Evolutionary conservation across 441 rosid species (phyloP).

Genomic region (Omphalea diandra): DNA sequence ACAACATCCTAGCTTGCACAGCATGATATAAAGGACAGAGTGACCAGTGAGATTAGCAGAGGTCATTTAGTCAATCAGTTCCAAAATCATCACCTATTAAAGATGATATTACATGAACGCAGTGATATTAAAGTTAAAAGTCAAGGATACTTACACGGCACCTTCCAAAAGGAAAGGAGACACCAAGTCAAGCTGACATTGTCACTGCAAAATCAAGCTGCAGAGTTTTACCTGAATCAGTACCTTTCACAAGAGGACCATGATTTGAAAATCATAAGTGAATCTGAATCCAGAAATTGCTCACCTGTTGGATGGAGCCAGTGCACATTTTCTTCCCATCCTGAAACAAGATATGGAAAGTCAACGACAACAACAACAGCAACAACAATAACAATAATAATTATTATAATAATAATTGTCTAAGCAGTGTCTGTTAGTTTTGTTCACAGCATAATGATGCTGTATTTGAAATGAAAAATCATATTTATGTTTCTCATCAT

Average conservation of each 20-base stretch:
- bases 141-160: constrained; percentile 75
- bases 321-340: constrained; percentile 51
- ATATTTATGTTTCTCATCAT: neutral
- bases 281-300: constrained; percentile 19
- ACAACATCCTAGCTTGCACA: constrained; percentile 5
- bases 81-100: neutral
- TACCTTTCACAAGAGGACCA: constrained; percentile 14
- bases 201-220: constrained; percentile 98
- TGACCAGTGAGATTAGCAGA: neutral
- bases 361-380: too few species aligned
- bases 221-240: constrained; percentile 27
- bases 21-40: neutral
- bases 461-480: neutral
- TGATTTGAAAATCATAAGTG: constrained; percentile 18
- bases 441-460: neutral
- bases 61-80: neutral
- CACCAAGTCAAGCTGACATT: constrained; percentile 79
- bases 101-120: constrained; percentile 17
- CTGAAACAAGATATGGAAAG: constrained; percentile 38
- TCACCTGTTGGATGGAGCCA: constrained; percentile 84
- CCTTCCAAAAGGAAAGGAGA: constrained; percentile 99
- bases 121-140: constrained; percentile 23
- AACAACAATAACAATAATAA: too few species aligned
- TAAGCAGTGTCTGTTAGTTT: neutral
- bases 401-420: too few species aligned